phyloP scores from a whole-genome alignment of 2,329 filamentous ascomycete species.

The Mariannaea sp. region DNA sequence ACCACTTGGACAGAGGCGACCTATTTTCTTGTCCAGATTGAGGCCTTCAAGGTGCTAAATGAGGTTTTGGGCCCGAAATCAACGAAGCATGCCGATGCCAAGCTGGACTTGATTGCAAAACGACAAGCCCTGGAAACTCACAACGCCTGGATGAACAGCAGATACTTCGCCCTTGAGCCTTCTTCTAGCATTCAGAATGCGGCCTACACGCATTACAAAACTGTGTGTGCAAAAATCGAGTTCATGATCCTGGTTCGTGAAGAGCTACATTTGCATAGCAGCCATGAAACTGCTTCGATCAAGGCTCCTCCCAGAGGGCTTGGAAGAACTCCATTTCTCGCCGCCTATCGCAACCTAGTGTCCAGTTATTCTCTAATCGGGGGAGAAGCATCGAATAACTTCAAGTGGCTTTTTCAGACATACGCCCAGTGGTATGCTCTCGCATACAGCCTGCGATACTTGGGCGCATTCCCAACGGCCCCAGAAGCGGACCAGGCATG shows the following conservation, averaged over 20 bases:
- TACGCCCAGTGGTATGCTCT: slow-evolving; percentile 20
- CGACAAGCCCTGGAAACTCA: background rate
- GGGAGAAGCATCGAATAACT: slow-evolving; percentile 4
- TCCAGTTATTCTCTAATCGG: slow-evolving; percentile 6
- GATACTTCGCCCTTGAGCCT: background rate
- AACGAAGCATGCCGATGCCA: background rate
- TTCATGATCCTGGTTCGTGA: slow-evolving; percentile 18
- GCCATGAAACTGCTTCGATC: background rate
- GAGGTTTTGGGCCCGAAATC: background rate
- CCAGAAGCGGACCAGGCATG: slow-evolving; percentile 12
- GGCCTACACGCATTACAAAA: slow-evolving; percentile 9
- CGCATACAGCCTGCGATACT: slow-evolving; percentile 15
- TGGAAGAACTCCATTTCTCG: slow-evolving; percentile 3
- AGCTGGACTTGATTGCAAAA: background rate
- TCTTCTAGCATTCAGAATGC: background rate
- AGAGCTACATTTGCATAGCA: background rate
- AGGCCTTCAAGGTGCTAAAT: slow-evolving; percentile 7
- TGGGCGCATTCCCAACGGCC: slow-evolving; percentile 10
- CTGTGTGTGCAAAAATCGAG: slow-evolving; percentile 14
- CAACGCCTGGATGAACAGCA: background rate
- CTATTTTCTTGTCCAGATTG: slow-evolving; percentile 9
- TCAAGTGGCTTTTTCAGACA: slow-evolving; percentile 14
- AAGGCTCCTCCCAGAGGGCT: slow-evolving; percentile 5
- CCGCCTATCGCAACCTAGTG: slow-evolving; percentile 5
- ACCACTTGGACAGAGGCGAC: slow-evolving; percentile 11